phyloP scores from a whole-genome alignment of 2,329 filamentous ascomycete genomes.

The Alternaria ventricosa region DNA sequence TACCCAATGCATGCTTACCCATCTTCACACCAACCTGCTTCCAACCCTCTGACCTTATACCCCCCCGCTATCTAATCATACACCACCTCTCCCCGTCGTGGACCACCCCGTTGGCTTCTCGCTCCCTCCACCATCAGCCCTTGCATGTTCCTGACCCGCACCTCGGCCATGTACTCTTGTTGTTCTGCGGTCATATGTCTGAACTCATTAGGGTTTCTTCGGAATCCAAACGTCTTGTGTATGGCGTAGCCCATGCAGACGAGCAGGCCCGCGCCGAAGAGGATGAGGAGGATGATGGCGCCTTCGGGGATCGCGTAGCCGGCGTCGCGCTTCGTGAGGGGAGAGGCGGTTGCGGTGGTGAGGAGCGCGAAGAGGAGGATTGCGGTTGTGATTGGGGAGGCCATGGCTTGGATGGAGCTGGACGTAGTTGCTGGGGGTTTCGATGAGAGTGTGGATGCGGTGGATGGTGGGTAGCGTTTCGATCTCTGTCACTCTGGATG shows the following conservation, averaged over 20 bases:
- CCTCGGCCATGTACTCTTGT: conserved; percentile 31
- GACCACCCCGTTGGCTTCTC: neutral
- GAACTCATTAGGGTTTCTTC: conserved; percentile 9
- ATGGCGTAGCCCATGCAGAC: conserved; percentile 28
- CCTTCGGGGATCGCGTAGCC: conserved; percentile 21
- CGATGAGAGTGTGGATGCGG: neutral
- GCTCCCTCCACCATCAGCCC: conserved; percentile 18
- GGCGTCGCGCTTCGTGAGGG: conserved; percentile 21
- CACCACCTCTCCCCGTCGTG: neutral
- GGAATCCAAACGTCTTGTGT: conserved; percentile 23
- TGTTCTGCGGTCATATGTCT: conserved; percentile 20
- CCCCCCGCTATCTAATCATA: neutral
- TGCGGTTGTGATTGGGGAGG: neutral
- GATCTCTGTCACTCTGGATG: neutral
- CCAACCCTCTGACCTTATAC: neutral
- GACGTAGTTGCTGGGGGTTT: too few relatives aligned
- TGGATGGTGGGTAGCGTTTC: too few relatives aligned
- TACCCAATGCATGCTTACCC: neutral
- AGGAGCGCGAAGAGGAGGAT: neutral
- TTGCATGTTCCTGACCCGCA: conserved; percentile 21
- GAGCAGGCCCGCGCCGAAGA: conserved; percentile 20
- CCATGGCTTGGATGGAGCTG: neutral
- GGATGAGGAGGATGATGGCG: conserved; percentile 29
- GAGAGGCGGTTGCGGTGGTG: neutral
- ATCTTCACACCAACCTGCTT: neutral